Conservation (phyloP, 805 yeast genomes). For the Ogataea nitratoaversa region DNA sequence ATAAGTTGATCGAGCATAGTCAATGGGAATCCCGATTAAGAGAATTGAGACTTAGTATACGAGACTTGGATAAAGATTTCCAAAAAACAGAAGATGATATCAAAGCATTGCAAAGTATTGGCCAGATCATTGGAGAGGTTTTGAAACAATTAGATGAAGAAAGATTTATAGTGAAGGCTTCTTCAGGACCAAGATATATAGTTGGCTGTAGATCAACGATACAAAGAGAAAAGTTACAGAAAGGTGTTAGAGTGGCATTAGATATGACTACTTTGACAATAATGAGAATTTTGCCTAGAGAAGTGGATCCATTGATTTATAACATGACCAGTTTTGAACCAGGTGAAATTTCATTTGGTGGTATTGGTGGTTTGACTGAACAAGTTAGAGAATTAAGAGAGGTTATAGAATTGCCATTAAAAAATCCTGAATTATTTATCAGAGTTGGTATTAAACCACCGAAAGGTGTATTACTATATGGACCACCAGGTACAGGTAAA, state of each 20-base stretch:
- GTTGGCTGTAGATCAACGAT: slow-evolving; percentile 96
- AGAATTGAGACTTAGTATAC: slow-evolving; percentile 75
- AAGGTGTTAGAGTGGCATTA: slow-evolving; percentile 93
- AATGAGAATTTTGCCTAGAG: slow-evolving; percentile 95
- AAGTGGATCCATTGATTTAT: slow-evolving; percentile 96
- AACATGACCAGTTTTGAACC: slow-evolving; percentile 98
- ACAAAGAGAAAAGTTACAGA: slow-evolving; percentile 74
- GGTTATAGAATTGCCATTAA: slow-evolving; percentile 94
- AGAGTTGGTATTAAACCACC: slow-evolving; percentile 99
- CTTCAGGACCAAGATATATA: slow-evolving; percentile 95
- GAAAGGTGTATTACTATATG: slow-evolving; percentile 92
- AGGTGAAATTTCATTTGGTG: slow-evolving; percentile 92
- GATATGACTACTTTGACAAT: slow-evolving; percentile 98
- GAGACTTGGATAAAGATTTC: slow-evolving; percentile 76
- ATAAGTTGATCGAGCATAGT: slow-evolving; percentile 85
- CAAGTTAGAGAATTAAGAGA: slow-evolving; percentile 96
- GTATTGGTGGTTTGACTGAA: slow-evolving; percentile 94
- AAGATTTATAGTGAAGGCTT: slow-evolving; percentile 91
- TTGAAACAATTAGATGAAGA: slow-evolving; percentile 93
- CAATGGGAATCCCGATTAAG: slow-evolving; percentile 91
- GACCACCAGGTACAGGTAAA: slow-evolving; percentile 99
- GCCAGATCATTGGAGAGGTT: slow-evolving; percentile 96
- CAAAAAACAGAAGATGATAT: slow-evolving; percentile 96
- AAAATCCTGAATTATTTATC: slow-evolving; percentile 91
- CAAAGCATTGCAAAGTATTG: slow-evolving; percentile 94